phyloP scores from a whole-genome alignment of 257 asterid genomes.

The Fraxinus quadrangulata region DNA sequence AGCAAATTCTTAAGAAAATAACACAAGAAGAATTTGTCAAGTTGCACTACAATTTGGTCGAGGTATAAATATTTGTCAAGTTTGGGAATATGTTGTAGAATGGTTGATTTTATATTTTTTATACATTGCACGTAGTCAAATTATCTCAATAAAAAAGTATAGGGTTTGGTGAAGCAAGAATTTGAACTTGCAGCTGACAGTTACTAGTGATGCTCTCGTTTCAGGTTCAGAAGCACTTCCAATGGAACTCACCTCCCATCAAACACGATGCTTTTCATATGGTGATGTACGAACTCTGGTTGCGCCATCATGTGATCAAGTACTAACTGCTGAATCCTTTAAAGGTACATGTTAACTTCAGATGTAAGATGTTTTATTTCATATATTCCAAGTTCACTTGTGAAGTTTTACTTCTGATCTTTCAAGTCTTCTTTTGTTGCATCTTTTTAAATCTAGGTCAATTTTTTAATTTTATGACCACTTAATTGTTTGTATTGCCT shows the following conservation, averaged over 20 bases:
- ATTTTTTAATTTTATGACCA: not conserved
- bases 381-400: not conserved
- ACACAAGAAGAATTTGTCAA: slow-evolving; percentile 71
- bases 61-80: slow-evolving; percentile 51
- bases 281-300: slow-evolving; percentile 98
- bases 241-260: slow-evolving; percentile 86
- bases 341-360: not conserved
- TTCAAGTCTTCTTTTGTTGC: not conserved
- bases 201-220: slow-evolving; percentile 16
- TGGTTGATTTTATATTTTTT: not conserved
- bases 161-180: not conserved
- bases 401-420: not conserved
- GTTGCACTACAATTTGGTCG: slow-evolving; percentile 83
- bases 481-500: not conserved
- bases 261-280: slow-evolving; percentile 82
- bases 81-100: not conserved
- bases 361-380: not conserved
- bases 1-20: slow-evolving; percentile 77
- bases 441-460: not conserved
- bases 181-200: slow-evolving; percentile 1
- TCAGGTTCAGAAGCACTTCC: slow-evolving; percentile 92
- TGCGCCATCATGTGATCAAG: slow-evolving; percentile 86
- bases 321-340: slow-evolving; percentile 41
- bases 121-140: not conserved
- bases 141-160: not conserved